Base-by-base conservation (phyloP, 2,329 filamentous ascomycete genomes). In the Alternaria metachromatica region DNA sequence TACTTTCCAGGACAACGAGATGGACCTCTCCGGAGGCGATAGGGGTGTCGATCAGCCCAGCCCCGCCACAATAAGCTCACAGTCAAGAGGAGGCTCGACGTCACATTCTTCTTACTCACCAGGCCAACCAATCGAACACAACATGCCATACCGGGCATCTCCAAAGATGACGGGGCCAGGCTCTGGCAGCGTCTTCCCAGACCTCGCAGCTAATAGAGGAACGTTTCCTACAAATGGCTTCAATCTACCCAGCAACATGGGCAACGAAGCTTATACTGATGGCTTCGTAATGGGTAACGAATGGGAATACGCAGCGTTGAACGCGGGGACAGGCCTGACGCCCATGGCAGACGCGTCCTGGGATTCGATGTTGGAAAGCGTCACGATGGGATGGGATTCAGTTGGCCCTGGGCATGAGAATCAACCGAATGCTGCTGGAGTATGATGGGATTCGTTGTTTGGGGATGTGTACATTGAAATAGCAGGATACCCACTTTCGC, bases 41-140 rank as follows among this genome's bases (percentile, higher is more conserved):
- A 63, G 43, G 26, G 63, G 64, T 37, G 63, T 55, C 51, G 78
- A 80, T 56, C 71, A 76, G 15, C 59, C 76, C 15, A 78, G 76
- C 28, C 78, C 79, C 1, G 72, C 75, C 18, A 80, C 79, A 13
- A 71, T 76, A 11, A 72, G 74, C 46, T 77, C 78, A 5, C 69
- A 75, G 28, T 77, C 74, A 7, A 65, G 73, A 21, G 72, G 71
- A 13, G 74, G 72, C 43, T 76, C 78, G 10, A 76, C 74, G n/a
- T 77, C 75, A 3, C 78, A 79, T 8, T 76, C 75, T 1, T 79
- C 78, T 3, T 79, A 77, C 55, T 80, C 78, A 0, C 76, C 78
- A 10, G 68, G 69, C 26, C 71, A 71, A 23, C 71, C 67, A 46
- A 65, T 65, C 25, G 69, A 77, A 48, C 71, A 69, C 18, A 67